A percentile compares a stretch with the other conserved stretches of the same genome.
Evolutionary conservation across 768 basidiomycete species (phyloP).

Genomic region (Brasilioporus rufonigricans): DNA sequence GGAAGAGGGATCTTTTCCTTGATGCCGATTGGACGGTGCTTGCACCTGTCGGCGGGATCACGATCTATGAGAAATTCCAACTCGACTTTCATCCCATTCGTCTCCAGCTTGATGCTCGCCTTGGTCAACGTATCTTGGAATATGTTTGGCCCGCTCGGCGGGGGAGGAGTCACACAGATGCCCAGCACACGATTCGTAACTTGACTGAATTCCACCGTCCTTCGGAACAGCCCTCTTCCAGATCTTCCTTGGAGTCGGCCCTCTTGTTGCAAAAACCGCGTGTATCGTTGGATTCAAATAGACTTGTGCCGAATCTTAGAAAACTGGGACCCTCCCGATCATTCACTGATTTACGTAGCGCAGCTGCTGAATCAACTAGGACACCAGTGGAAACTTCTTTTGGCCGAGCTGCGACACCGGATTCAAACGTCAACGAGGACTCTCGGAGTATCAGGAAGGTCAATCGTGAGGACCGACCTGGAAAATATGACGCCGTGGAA

Average conservation of each 20-base stretch:
- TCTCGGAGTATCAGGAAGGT: slow-evolving; percentile 16
- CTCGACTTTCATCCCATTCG: slow-evolving; percentile 83
- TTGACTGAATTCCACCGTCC: slow-evolving; percentile 20
- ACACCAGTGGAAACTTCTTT: slow-evolving; percentile 8
- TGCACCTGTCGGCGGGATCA: slow-evolving; percentile 92
- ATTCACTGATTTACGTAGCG: slow-evolving; percentile 63
- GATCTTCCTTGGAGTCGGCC: slow-evolving; percentile 55
- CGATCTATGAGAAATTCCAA: slow-evolving; percentile 81
- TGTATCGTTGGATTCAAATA: slow-evolving; percentile 32
- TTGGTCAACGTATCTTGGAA: slow-evolving; percentile 80
- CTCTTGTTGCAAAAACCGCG: slow-evolving; percentile 33
- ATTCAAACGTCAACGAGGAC: slow-evolving; percentile 22
- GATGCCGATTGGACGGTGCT: slow-evolving; percentile 77
- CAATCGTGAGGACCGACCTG: slow-evolving; percentile 17
- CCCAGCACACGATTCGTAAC: not conserved
- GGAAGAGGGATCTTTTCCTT: slow-evolving; percentile 69
- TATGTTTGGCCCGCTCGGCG: slow-evolving; percentile 80
- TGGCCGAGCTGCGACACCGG: slow-evolving; percentile 12
- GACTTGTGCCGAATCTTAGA: slow-evolving; percentile 43
- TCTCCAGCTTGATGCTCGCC: slow-evolving; percentile 79
- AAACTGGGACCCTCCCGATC: slow-evolving; percentile 62
- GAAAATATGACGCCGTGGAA: slow-evolving; percentile 63
- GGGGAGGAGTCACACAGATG: slow-evolving; percentile 20
- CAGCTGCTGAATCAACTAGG: slow-evolving; percentile 37
- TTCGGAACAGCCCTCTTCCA: slow-evolving; percentile 22